Conservation (phyloP, 2,329 filamentous ascomycete species). For the Fusarium sp. region DNA sequence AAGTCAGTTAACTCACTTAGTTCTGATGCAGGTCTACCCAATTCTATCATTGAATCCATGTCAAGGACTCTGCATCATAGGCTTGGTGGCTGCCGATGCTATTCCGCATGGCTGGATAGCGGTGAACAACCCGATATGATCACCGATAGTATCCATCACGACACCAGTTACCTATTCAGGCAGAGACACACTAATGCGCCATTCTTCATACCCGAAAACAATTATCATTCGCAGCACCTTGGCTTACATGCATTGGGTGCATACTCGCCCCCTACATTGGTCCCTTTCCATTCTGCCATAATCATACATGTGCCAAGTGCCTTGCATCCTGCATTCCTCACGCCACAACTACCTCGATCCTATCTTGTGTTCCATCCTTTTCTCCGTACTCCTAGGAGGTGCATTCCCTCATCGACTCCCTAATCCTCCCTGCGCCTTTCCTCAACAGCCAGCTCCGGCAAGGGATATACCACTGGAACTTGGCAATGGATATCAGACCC, state of each 20-base stretch:
- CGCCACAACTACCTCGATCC: constrained; percentile 7
- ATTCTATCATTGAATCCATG: constrained; percentile 7
- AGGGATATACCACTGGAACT: background rate
- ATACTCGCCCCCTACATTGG: constrained; percentile 1
- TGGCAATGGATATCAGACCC: background rate
- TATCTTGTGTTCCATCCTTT: background rate
- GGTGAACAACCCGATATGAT: constrained; percentile 14
- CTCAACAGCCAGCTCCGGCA: constrained; percentile 1
- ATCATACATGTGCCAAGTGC: background rate
- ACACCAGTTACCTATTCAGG: background rate
- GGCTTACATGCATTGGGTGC: too few relatives aligned
- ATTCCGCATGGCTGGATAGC: constrained; percentile 3
- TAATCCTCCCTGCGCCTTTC: constrained; percentile 10
- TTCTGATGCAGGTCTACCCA: background rate
- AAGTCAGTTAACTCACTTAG: background rate
- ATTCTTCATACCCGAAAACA: background rate
- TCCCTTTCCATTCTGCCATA: constrained; percentile 7
- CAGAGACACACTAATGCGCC: too few relatives aligned
- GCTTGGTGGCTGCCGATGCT: background rate
- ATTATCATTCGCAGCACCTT: background rate
- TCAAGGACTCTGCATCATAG: background rate
- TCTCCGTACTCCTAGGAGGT: background rate
- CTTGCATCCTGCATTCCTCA: constrained; percentile 32
- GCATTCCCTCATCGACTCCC: background rate
- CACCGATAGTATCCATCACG: background rate